These are phyloP conservation scores for Linum trigynum DNA, from an alignment of 345 rosid genomes.

Conservation along the genomic window DNA sequence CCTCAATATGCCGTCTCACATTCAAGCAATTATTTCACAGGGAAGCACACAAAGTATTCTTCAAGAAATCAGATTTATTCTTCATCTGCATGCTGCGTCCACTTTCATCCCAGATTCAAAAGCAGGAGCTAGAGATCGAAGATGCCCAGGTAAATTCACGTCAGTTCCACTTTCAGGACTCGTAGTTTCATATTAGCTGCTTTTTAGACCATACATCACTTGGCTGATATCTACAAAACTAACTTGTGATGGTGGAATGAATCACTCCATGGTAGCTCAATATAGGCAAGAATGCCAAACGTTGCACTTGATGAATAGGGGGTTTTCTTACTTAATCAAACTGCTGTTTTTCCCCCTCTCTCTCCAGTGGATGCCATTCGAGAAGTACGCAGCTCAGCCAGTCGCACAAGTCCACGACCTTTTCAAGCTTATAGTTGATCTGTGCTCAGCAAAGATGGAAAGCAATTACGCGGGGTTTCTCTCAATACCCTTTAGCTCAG, in stretches of 20 bases:
- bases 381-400: slow-evolving; percentile 72
- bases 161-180: no score
- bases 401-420: slow-evolving; percentile 36
- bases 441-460: slow-evolving; percentile 46
- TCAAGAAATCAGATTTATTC: slow-evolving; percentile 58
- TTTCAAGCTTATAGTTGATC: slow-evolving; percentile 29
- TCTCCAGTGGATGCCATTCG: slow-evolving; percentile 63
- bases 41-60: slow-evolving; percentile 51
- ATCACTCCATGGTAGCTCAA: no score
- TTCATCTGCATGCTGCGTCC: slow-evolving; percentile 69
- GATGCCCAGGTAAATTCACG: slow-evolving; percentile 57
- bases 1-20: neutral
- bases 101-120: slow-evolving; percentile 48
- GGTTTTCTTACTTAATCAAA: neutral
- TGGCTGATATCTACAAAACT: no score
- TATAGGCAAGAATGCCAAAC: no score
- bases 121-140: slow-evolving; percentile 69
- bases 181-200: no score
- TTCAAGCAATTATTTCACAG: slow-evolving; percentile 25
- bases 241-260: no score
- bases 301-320: no score
- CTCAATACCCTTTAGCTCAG: slow-evolving; percentile 23
- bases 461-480: slow-evolving; percentile 40
- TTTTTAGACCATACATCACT: no score
- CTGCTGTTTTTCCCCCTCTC: neutral